These are phyloP conservation scores for Alternaria incomplexa DNA, from an alignment of 2,329 filamentous ascomycete genomes.

Conservation along the genomic window DNA sequence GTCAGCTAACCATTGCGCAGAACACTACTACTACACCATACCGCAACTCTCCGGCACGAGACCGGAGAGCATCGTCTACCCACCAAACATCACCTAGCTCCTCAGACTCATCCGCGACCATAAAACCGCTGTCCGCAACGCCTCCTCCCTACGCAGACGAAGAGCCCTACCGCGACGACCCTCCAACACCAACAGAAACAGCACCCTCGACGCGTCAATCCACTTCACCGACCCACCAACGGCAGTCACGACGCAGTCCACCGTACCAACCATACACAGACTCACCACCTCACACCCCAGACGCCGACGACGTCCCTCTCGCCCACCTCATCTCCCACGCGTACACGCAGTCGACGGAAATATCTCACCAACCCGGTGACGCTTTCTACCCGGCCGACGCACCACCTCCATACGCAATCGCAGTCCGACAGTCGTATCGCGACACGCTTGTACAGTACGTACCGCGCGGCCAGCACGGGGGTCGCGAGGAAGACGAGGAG, in stretches of 20 bases:
- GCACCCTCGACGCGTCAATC: background rate
- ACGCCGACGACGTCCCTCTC: constrained; percentile 37
- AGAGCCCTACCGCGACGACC: constrained; percentile 14
- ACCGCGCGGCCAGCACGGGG: background rate
- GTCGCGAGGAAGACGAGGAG: constrained; percentile 14
- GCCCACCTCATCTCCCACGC: constrained; percentile 28
- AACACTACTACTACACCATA: constrained; percentile 3
- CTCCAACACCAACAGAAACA: background rate
- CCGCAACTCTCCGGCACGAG: background rate
- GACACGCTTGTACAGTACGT: constrained; percentile 36
- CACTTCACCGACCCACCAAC: background rate
- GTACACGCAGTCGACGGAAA: background rate
- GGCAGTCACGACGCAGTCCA: background rate
- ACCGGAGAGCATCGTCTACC: background rate
- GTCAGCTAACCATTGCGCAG: background rate
- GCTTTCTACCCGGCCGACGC: constrained; percentile 30
- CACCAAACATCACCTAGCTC: background rate
- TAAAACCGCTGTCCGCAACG: constrained; percentile 5
- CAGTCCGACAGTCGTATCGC: constrained; percentile 32
- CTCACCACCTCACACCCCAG: constrained; percentile 3
- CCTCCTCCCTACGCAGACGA: constrained; percentile 4
- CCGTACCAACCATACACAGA: constrained; percentile 11
- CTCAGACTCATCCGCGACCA: background rate
- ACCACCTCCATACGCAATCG: constrained; percentile 35
- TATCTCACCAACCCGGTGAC: background rate